Conservation (phyloP, 805 yeast species). For the Yarrowia yakushimensis region DNA sequence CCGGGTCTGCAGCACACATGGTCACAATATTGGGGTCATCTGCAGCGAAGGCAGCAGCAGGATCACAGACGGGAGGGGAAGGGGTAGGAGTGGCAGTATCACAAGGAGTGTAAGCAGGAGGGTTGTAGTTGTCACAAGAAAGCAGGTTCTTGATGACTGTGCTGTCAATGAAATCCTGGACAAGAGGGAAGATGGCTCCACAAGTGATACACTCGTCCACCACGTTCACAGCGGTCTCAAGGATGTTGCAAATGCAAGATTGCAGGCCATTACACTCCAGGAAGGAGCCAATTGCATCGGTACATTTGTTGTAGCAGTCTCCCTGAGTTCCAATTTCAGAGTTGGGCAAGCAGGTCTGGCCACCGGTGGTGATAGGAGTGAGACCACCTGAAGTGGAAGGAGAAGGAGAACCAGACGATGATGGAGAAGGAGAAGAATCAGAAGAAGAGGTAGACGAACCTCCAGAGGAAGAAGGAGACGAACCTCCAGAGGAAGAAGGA, state of each 20-base stretch:
- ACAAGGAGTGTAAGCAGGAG: slow-evolving; percentile 1
- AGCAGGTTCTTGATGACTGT: neutral
- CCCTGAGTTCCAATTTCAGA: slow-evolving; percentile 4
- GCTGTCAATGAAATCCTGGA: neutral
- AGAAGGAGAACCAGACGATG: neutral
- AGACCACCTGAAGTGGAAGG: neutral
- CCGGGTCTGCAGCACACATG: slow-evolving; percentile 19
- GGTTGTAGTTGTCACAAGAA: slow-evolving; percentile 5
- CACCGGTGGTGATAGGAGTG: neutral
- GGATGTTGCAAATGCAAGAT: neutral
- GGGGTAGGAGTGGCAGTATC: slow-evolving; percentile 5
- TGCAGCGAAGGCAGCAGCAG: slow-evolving; percentile 34
- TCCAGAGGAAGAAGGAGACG: neutral
- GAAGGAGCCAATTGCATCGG: neutral
- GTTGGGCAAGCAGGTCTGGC: neutral
- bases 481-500: neutral
- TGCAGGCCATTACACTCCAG: neutral
- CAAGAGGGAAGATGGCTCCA: slow-evolving; percentile 15
- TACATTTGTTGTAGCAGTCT: slow-evolving; percentile 16
- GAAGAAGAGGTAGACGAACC: neutral
- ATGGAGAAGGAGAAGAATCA: neutral
- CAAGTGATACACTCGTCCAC: slow-evolving; percentile 16
- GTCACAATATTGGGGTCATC: slow-evolving; percentile 26
- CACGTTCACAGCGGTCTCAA: neutral
- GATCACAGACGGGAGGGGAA: slow-evolving; percentile 21